Evolutionary conservation across 495 filamentous ascomycete species (phyloP), one percentile per base, ranked within the genome.

Genomic region (Durotheca rogersii): DNA sequence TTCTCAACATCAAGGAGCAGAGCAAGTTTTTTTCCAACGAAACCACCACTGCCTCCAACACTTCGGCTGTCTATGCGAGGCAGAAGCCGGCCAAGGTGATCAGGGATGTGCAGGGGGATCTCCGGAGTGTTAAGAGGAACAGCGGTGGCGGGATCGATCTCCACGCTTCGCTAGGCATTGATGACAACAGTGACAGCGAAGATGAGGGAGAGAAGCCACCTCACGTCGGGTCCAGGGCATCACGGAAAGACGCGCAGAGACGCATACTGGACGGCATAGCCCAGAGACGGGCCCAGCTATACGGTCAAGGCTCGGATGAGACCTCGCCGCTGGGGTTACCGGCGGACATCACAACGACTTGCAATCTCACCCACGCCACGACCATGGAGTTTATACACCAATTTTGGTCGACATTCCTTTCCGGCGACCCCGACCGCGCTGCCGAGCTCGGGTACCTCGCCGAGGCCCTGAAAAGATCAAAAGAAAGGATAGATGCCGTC

Each of bases 381-480:
- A 89, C 90, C 0, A 87, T 84, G 6, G 94, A 97, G 55, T 97
- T 97, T 61, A 72, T 98, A n/a, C 85, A 88, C 53, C 91, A 97
- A 63, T 98, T 96, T 74, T 97, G 91, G 91, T 73, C 80, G 27
- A 81, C 88, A 3, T 96, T 93, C 60, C 72, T 92, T 6, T 95
- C 90, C 0, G 89, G 88, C 1, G 86, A 93, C 64, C 72, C 86
- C 6, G 81, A 84, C 33, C 82, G 86, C n/a, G 83, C 86, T 0
- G 71, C 72, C 16, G 90, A 96, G 62, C 75, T 94, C 0, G 77
- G 80, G 2, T 86, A 84, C 27, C 72, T 95, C 27, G 82, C 87
- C 11, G 86, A 94, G 54, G 86, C 89, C 4, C 74, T 98, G 11
- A 76, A 79, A 27, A 79, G 86, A 41, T 87, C 86, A 2, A 75